Base-by-base conservation (phyloP, 768 basidiomycete species). In the Pleurotus sapidus region DNA sequence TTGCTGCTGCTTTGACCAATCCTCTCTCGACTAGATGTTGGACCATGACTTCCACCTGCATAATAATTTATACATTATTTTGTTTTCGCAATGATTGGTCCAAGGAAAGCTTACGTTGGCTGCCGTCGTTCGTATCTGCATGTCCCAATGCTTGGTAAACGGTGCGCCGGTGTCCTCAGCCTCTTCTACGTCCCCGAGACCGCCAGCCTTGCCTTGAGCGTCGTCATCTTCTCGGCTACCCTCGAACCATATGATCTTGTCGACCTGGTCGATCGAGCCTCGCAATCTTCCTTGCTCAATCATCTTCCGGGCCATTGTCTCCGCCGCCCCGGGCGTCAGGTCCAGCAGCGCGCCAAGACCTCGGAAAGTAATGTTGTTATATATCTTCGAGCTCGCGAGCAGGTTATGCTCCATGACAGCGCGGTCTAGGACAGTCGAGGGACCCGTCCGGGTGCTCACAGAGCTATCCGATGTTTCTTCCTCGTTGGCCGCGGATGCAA, bases 341-440 rank as follows among this genome's bases (percentile, higher is more conserved):
- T 94, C 92, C 47, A 99, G 79, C 14, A 98, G 76, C 1, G 90
- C 85, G 18, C 97, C 97, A 8, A 98, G 74, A n/a, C 96, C 97
- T 24, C 83, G 77, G 73, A 98, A 98, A 24, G 93, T 92, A 74
- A 99, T 97, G 65, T 98, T 98, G 69, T 93, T 94, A 70, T 98
- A 99, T 51, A 98, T 94, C 65, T 95, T 93, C 3, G 95, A 96
- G 70, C 94, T 95, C 3, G 95, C 94, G 60, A 98, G 84, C 8
- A 99, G 80, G 70, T 99, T 99, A 74, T 99, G 97, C 69, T 99
- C 97, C 89, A 98, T 93, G 46, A 99, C 95, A 5, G 97, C 97
- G 46, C 95, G 85, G 70, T 98, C 97, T 43, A 99, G 81, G 17
- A 99, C 95, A 8, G 95, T 98, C 5, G 93, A 88, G 3, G 97